Percentiles rank a stretch among this genome's conserved stretches.
These are phyloP conservation scores for Pterocarpus santalinus DNA, from an alignment of 306 rosid genomes.

Conservation along the genomic window DNA sequence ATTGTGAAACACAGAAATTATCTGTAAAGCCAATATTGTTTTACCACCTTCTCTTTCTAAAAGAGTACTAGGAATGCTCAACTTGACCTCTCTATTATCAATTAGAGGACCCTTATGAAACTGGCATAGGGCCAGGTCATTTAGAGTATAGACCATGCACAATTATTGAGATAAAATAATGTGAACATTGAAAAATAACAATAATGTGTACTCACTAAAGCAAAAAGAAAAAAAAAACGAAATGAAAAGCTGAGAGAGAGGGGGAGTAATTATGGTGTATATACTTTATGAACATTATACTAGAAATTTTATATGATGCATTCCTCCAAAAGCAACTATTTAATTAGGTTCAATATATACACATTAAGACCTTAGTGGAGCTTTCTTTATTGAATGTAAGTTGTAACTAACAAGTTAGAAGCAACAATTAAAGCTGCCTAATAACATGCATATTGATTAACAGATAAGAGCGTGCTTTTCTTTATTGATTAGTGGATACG, in stretches of 20 bases:
- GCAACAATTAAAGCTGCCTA: constrained; percentile 46
- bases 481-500: constrained; percentile 45
- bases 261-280: constrained; percentile 12
- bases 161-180: constrained; percentile 39
- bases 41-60: constrained; percentile 38
- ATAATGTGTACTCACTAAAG: not conserved
- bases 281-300: constrained; percentile 5
- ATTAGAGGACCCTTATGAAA: constrained; percentile 42
- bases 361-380: constrained; percentile 14
- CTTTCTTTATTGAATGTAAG: constrained; percentile 8
- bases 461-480: constrained; percentile 36
- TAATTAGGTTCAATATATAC: not conserved
- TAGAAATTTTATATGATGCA: not conserved
- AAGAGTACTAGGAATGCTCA: constrained; percentile 42
- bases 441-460: constrained; percentile 43
- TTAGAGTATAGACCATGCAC: constrained; percentile 21
- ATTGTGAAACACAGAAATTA: constrained; percentile 32
- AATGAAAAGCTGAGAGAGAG: constrained; percentile 2
- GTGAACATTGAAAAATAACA: constrained; percentile 13
- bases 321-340: constrained; percentile 10
- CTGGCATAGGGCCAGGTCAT: constrained; percentile 30
- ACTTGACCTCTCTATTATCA: not conserved
- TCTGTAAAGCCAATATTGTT: constrained; percentile 16
- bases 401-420: constrained; percentile 39
- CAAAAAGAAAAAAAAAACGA: not conserved